Evolutionary conservation across 2,329 filamentous ascomycete species (phyloP).

Genomic region (Thermothelomyces thermophilus): DNA sequence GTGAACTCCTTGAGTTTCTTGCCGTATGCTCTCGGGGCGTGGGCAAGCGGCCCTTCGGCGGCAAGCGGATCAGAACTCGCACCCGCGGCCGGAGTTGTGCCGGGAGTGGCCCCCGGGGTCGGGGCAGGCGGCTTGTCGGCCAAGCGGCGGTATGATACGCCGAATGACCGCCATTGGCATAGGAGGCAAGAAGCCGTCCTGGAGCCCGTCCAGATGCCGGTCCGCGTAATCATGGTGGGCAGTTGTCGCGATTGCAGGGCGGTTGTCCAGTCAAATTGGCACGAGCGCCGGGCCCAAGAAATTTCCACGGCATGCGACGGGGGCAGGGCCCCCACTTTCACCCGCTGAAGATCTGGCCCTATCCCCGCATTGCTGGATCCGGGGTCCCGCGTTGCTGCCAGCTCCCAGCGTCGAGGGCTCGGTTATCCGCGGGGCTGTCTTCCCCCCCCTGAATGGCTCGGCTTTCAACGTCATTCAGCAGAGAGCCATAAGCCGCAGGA

Average conservation of each 20-base stretch:
- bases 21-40: slow-evolving; percentile 56
- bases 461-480: slow-evolving; percentile 24
- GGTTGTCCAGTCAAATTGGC: slow-evolving; percentile 4
- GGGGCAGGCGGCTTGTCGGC: slow-evolving; percentile 19
- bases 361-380: too few species aligned
- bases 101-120: slow-evolving; percentile 10
- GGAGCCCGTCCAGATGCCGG: slow-evolving; percentile 12
- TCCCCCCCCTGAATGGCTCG: slow-evolving; percentile 16
- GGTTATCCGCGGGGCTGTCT: slow-evolving; percentile 25
- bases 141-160: slow-evolving; percentile 36
- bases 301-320: slow-evolving; percentile 22
- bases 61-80: slow-evolving; percentile 10
- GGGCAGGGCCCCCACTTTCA: slow-evolving; percentile 15
- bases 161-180: slow-evolving; percentile 48
- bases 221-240: slow-evolving; percentile 22
- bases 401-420: slow-evolving; percentile 12
- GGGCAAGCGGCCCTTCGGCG: slow-evolving; percentile 42
- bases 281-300: slow-evolving; percentile 17
- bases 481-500: slow-evolving; percentile 24
- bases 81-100: slow-evolving; percentile 1
- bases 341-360: slow-evolving; percentile 5
- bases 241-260: slow-evolving; percentile 1
- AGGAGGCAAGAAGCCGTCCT: slow-evolving; percentile 36
- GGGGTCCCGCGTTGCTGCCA: slow-evolving; percentile 6
- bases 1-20: slow-evolving; percentile 49